Conservation (phyloP, 2,329 filamentous ascomycete species). For the Xylariaceae sp. region DNA sequence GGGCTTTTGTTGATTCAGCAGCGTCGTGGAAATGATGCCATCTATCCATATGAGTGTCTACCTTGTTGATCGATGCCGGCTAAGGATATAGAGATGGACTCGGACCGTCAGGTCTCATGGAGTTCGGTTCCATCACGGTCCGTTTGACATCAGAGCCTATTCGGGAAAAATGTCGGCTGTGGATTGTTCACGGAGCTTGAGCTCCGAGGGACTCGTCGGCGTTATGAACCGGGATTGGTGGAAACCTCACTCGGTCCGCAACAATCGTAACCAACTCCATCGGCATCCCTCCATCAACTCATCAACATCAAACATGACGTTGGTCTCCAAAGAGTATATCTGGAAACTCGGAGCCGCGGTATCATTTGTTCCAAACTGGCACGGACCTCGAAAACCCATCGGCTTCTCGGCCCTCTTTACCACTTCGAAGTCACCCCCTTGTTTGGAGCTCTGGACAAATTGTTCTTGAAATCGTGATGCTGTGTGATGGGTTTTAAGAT, state of each 20-base stretch:
- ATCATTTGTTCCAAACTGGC: neutral
- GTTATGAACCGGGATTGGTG: conserved; percentile 16
- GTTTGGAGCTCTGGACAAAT: no score
- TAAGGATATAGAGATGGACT: no score
- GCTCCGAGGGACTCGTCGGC: conserved; percentile 14
- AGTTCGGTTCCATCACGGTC: neutral
- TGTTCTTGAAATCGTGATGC: no score
- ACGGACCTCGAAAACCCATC: neutral
- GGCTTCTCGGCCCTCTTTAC: conserved; percentile 12
- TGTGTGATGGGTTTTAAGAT: neutral
- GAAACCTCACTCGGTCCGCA: conserved; percentile 5
- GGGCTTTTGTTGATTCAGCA: no score
- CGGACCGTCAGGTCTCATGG: no score
- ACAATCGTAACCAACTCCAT: neutral
- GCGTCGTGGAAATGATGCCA: no score
- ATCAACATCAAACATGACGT: no score
- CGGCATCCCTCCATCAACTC: neutral
- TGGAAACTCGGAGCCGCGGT: neutral
- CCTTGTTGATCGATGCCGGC: no score
- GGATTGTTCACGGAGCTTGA: conserved; percentile 12
- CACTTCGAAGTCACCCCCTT: no score
- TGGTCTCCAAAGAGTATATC: neutral
- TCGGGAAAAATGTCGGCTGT: neutral
- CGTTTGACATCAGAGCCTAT: neutral
- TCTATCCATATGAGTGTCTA: no score